Percentiles rank a stretch among this genome's conserved stretches.
These are phyloP conservation scores for Apiotrichum veenhuisii DNA, from an alignment of 1,284 basidiomycete species.

Conservation along the genomic window DNA sequence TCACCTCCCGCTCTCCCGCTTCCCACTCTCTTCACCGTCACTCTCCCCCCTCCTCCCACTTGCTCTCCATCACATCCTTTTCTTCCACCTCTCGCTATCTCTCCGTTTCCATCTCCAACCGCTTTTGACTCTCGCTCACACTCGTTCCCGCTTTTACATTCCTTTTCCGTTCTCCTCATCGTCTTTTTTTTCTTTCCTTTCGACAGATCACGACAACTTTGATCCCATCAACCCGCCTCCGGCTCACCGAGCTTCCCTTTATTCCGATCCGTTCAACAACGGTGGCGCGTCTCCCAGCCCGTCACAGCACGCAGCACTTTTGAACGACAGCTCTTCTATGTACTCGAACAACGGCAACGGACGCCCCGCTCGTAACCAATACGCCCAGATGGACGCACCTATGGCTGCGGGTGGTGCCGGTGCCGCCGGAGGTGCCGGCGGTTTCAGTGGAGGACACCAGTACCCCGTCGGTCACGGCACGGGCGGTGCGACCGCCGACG, in stretches of 20 bases:
- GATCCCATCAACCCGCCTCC: background rate
- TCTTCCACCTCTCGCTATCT: background rate
- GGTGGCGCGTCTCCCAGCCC: background rate
- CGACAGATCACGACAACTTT: conserved; percentile 9
- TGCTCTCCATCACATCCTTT: background rate
- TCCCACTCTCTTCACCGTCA: background rate
- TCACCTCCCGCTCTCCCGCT: background rate
- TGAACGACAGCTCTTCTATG: conserved; percentile 8
- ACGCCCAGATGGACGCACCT: conserved; percentile 3
- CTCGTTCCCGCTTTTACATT: background rate
- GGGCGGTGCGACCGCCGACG: conserved; percentile 10
- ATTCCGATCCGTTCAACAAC: conserved; percentile 13
- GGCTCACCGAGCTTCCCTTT: conserved; percentile 10
- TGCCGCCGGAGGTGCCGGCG: conserved; percentile 5
- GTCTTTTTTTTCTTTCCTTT: too few species aligned
- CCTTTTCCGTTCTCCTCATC: background rate
- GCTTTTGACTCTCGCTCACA: background rate
- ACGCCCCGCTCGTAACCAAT: conserved; percentile 1
- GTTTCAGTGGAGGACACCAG: conserved; percentile 1
- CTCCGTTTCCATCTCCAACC: background rate
- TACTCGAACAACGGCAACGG: background rate
- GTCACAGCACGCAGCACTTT: background rate
- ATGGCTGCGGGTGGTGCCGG: background rate
- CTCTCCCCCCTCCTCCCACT: background rate
- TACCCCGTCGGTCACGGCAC: conserved; percentile 1